Evolutionary conservation across 345 rosid genomes (phyloP), one percentile per base, ranked within the genome.

Genomic region (Eutrema japonicum): DNA sequence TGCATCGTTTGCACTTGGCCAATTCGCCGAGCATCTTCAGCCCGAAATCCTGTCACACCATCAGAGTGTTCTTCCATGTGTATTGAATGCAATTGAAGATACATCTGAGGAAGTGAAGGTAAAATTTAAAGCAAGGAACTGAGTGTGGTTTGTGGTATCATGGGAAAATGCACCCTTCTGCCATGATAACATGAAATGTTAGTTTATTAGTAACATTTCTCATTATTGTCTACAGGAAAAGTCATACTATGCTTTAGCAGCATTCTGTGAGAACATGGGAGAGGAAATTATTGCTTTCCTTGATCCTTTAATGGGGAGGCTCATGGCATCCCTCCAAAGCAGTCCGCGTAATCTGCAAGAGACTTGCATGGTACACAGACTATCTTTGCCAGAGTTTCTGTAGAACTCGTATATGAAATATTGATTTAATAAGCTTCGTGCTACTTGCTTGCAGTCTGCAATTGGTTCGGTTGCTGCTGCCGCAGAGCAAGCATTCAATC

Each of bases 261-360:
- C 98, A 52, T 96, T 92, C 70, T 96, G 99, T 83, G 99, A 96
- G 85, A 78, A 96, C 80, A 96, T 96, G 99, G 98, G 96, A 41
- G 89, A 82, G 76, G 99, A 96, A 75, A 96, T 96, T 76, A 91
- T 88, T 78, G 86, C 94, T 22, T 92, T 80, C 74, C 96, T 96
- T 73, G 99, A 90, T 75, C 89, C 88, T 79, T 80, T 96, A 76
- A 96, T 90, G 99, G 87, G 80, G 78, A 92, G 88, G 85, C 87
- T 96, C 71, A 81, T 96, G 83, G 82, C 76, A 63, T 86, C 97
- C 58, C 98, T 96, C 42, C 86, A 85, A 81, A 89, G 47, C 75
- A 90, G 95, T 70, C 85, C 95, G 7, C 96, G 96, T 41, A 90
- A 90, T 82, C 75, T 90, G 88, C 99, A 96, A 81, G 99, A 96